Conservation (phyloP, 1,139 yeast genomes). For the Suhomyces maxii region DNA sequence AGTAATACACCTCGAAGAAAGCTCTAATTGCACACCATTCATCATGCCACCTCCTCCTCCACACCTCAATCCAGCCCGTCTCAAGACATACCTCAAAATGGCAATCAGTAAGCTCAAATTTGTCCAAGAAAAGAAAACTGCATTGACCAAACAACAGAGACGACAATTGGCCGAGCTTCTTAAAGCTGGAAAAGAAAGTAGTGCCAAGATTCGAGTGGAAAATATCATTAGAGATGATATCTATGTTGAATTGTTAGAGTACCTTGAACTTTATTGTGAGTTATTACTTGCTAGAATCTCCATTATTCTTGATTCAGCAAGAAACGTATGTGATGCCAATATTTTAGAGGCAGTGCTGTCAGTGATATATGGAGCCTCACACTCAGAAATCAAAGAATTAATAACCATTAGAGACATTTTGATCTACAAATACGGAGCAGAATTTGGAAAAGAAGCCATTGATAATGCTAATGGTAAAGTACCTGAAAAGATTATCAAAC, state of each 20-base stretch:
- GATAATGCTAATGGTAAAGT: conserved; percentile 56
- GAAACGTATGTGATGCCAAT: conserved; percentile 56
- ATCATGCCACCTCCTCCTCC: conserved; percentile 23
- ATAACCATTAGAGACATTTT: conserved; percentile 61
- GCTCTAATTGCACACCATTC: no score
- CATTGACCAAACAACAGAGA: conserved; percentile 78
- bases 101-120: conserved; percentile 77
- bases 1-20: no score
- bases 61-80: conserved; percentile 41
- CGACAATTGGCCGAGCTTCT: conserved; percentile 74
- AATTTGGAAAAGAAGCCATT: conserved; percentile 60
- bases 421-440: conserved; percentile 60
- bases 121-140: conserved; percentile 79
- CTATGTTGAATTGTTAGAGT: conserved; percentile 77
- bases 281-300: conserved; percentile 73
- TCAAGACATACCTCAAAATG: conserved; percentile 76
- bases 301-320: conserved; percentile 44
- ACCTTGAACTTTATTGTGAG: conserved; percentile 81
- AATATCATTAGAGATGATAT: conserved; percentile 84
- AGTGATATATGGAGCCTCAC: conserved; percentile 67
- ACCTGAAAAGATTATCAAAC: conserved; percentile 62
- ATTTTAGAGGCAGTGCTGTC: conserved; percentile 74
- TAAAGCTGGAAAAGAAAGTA: conserved; percentile 70
- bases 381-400: conserved; percentile 77
- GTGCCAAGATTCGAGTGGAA: conserved; percentile 84